Conservation (phyloP, 2,329 filamentous ascomycete genomes). For the Penicillium digitatum region DNA sequence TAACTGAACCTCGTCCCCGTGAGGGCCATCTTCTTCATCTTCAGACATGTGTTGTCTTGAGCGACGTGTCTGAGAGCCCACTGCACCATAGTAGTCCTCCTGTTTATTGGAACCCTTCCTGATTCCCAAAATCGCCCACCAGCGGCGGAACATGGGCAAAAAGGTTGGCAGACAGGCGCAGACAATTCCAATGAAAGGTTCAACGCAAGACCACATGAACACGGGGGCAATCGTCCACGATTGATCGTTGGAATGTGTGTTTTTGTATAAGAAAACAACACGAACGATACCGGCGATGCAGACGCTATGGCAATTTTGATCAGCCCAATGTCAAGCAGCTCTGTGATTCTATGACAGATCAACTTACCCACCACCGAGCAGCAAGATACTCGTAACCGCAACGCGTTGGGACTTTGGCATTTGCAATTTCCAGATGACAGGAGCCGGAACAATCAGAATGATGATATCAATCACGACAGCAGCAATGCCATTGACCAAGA, state of each 20-base stretch:
- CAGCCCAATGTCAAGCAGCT: background rate
- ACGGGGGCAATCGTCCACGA: slow-evolving; percentile 9
- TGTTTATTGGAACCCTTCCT: background rate
- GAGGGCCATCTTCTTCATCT: background rate
- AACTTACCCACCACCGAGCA: slow-evolving; percentile 32
- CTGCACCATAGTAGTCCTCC: background rate
- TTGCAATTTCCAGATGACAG: slow-evolving; percentile 28
- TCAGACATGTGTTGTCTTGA: background rate
- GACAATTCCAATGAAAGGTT: slow-evolving; percentile 8
- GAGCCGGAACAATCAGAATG: slow-evolving; percentile 31
- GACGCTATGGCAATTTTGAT: background rate
- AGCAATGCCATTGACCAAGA: slow-evolving; percentile 26
- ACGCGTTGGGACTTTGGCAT: slow-evolving; percentile 29
- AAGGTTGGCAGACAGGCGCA: slow-evolving; percentile 9
- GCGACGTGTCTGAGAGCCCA: background rate
- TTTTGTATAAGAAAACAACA: background rate
- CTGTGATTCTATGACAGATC: background rate
- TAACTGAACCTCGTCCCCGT: slow-evolving; percentile 3
- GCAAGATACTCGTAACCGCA: slow-evolving; percentile 29
- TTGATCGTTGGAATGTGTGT: background rate
- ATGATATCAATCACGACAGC: slow-evolving; percentile 32
- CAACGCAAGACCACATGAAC: slow-evolving; percentile 10
- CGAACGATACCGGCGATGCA: slow-evolving; percentile 10
- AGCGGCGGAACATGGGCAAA: slow-evolving; percentile 5
- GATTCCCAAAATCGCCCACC: slow-evolving; percentile 1